Base-by-base conservation (phyloP, 225 moss, liverwort and hornwort genomes). In the Anthoceros angustus region DNA sequence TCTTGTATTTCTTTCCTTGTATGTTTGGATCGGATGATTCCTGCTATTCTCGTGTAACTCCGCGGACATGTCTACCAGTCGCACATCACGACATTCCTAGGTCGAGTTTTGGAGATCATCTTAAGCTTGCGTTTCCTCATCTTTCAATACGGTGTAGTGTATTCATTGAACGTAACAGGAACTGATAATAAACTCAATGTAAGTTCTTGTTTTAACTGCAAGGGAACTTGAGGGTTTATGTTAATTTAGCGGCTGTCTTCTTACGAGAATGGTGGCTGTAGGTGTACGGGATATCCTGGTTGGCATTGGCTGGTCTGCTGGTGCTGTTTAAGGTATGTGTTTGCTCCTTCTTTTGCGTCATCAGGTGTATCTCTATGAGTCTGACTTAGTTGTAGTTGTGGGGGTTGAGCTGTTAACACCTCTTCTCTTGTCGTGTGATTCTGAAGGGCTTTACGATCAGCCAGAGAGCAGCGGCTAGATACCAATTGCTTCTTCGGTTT, bases 101-200 rank as follows among this genome's bases (percentile, higher is more conserved):
- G 98, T 42, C 77, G 87, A 67, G 74, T 99, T 45, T 87, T 82
- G 87, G 98, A 99, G 75, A 71, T 86, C 0, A 32, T 99, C 42
- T 70, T 99, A 49, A 92, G 87, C 62, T 62, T 87, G 49, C 98
- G 98, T 14, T 99, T 99, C 79, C 92, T 99, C 66, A 74, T 99
- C 67, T 99, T 99, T 55, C 92, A 99, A 62, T 99, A 92, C 72
- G 98, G 98, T 69, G 87, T 99, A 8, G 98, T 92, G 24, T 99
- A 99, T 70, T 80, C 87, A 8, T 74, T 99, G 6, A 40, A 68
- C 39, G 89, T 92, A 39, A 79, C 89, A 25, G 81, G 68, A 49
- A 70, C 68, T 0, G 83, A 74, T 39, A 86, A 66, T 32, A 88
- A 83, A 79, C 62, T 95, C 64, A 42, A 76, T 80, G 94, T 94